These are phyloP conservation scores for Tricholoma hemisulphureum DNA, from an alignment of 768 basidiomycete genomes.

Conservation along the genomic window DNA sequence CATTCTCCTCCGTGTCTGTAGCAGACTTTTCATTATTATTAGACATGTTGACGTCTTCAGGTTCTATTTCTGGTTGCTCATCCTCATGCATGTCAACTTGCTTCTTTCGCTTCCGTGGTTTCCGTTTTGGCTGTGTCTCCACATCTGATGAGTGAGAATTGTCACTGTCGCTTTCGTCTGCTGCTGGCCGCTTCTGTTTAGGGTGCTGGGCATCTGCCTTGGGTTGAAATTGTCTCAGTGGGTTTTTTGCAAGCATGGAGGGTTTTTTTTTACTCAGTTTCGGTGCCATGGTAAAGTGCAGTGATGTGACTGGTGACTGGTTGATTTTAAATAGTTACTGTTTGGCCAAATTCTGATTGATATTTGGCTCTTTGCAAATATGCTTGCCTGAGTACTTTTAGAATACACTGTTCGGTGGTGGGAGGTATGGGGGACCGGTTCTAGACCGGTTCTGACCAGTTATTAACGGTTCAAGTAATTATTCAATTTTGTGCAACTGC, in stretches of 20 bases:
- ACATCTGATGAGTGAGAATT: neutral
- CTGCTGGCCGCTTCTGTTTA: neutral
- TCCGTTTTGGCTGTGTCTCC: neutral
- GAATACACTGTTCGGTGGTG: no score
- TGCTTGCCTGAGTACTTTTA: no score
- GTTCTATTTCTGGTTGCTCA: neutral
- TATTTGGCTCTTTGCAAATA: no score
- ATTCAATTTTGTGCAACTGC: neutral
- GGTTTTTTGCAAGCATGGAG: neutral
- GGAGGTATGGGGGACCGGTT: no score
- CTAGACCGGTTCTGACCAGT: no score
- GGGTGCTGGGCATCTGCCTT: neutral
- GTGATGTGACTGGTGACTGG: neutral
- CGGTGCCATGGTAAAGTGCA: neutral
- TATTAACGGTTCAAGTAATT: neutral
- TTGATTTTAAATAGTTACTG: neutral
- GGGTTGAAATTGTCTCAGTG: neutral
- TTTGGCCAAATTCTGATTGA: neutral
- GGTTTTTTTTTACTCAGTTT: neutral
- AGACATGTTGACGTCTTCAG: neutral
- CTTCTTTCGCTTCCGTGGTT: neutral
- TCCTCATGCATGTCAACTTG: neutral
- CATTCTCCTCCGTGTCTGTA: neutral
- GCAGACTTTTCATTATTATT: neutral
- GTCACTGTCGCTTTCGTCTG: neutral